A percentile compares a stretch with the other conserved stretches of the same genome.
Evolutionary conservation across 208 protist genomes (phyloP).

Genomic region (Perkinsela sp.): DNA sequence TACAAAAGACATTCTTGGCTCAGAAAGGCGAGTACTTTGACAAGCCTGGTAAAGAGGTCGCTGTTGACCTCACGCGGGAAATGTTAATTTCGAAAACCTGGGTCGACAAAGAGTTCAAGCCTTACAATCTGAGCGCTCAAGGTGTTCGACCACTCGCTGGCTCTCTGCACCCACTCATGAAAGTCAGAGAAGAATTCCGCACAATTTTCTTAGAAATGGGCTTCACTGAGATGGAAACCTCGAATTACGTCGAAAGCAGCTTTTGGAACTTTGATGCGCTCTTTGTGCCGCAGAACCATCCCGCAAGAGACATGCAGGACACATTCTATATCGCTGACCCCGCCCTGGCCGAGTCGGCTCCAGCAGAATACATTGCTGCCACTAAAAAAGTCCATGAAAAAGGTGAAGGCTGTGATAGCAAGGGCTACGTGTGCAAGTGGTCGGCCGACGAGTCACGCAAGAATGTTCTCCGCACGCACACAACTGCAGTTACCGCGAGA

Average conservation of each 20-base stretch:
- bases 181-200: slow-evolving; percentile 89
- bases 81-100: slow-evolving; percentile 77
- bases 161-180: slow-evolving; percentile 90
- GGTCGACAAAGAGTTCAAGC: slow-evolving; percentile 75
- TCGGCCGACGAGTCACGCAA: slow-evolving; percentile 68
- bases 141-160: slow-evolving; percentile 60
- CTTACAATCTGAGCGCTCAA: slow-evolving; percentile 78
- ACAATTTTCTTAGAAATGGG: slow-evolving; percentile 96
- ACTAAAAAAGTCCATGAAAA: slow-evolving; percentile 77
- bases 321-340: slow-evolving; percentile 97
- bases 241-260: slow-evolving; percentile 89
- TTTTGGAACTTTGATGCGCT: slow-evolving; percentile 99
- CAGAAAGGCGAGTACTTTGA: slow-evolving; percentile 42
- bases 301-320: slow-evolving; percentile 95
- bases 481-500: slow-evolving; percentile 88
- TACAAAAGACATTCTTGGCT: slow-evolving; percentile 38
- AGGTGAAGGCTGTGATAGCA: slow-evolving; percentile 32
- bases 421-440: slow-evolving; percentile 75
- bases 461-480: slow-evolving; percentile 98
- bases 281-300: slow-evolving; percentile 98
- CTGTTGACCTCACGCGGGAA: slow-evolving; percentile 66
- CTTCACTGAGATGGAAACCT: slow-evolving; percentile 98
- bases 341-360: slow-evolving; percentile 9
- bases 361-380: slow-evolving; percentile 61
- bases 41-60: slow-evolving; percentile 26